phyloP scores from a whole-genome alignment of 129 eudicot species.

The Tagetes patula region DNA sequence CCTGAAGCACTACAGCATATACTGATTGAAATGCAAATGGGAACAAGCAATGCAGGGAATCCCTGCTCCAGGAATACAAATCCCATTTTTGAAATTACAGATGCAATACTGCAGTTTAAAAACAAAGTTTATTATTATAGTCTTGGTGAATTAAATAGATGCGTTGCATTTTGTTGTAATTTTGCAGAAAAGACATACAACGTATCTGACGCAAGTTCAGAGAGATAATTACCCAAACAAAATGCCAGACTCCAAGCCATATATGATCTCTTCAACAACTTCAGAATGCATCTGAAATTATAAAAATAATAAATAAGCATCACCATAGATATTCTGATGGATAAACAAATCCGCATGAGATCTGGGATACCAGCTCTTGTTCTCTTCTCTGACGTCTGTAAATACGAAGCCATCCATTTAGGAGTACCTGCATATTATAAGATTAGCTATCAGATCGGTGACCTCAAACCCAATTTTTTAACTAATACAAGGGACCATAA shows the following conservation, averaged over 20 bases:
- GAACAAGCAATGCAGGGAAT: conserved; percentile 73
- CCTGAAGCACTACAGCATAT: conserved; percentile 92
- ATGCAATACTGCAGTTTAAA: conserved; percentile 73
- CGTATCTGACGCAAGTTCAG: neutral
- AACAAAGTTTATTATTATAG: neutral
- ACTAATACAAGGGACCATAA: conserved; percentile 1
- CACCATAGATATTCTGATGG: neutral
- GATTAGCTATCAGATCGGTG: conserved; percentile 11
- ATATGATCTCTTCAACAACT: conserved; percentile 95
- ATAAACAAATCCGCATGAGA: conserved; percentile 2
- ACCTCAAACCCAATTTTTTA: neutral
- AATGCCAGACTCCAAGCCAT: conserved; percentile 97
- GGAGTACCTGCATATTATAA: conserved; percentile 55
- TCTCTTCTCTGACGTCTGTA: conserved; percentile 94
- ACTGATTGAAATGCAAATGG: conserved; percentile 77
- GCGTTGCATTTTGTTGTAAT: neutral
- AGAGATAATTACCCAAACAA: conserved; percentile 71
- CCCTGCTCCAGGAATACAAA: conserved; percentile 94
- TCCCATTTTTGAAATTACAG: conserved; percentile 96
- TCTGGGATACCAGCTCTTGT: conserved; percentile 74
- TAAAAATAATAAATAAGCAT: conserved; percentile 22
- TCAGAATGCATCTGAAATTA: conserved; percentile 83
- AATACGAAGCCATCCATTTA: conserved; percentile 96
- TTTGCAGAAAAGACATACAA: neutral
- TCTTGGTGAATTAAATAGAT: neutral